Evolutionary conservation across 768 basidiomycete species (phyloP).

Genomic region (Fibroporia radiculosa): DNA sequence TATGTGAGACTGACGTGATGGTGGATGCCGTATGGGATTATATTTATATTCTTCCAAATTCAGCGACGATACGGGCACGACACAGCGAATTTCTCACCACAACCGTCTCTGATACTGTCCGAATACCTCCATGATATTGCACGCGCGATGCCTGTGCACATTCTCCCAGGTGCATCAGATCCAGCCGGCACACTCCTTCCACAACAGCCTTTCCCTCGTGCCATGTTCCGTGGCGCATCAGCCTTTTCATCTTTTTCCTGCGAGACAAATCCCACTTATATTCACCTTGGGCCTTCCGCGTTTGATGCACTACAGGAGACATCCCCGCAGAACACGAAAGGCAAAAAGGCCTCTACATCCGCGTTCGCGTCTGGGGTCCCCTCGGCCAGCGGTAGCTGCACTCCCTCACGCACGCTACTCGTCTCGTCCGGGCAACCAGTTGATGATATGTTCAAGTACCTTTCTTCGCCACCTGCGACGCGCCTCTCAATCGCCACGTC

Average conservation of each 20-base stretch:
- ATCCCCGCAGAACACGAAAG: neutral
- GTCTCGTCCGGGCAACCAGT: constrained; percentile 90
- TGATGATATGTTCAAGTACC: constrained; percentile 93
- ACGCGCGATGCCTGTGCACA: constrained; percentile 72
- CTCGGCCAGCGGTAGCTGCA: neutral
- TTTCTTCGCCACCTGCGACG: constrained; percentile 64
- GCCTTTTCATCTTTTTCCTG: constrained; percentile 59
- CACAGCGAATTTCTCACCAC: constrained; percentile 56
- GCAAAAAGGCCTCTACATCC: constrained; percentile 9
- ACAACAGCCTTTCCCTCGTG: constrained; percentile 87
- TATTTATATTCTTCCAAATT: constrained; percentile 1
- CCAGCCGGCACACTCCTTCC: constrained; percentile 87
- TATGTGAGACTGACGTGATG: neutral
- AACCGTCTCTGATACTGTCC: constrained; percentile 67
- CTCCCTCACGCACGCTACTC: constrained; percentile 50
- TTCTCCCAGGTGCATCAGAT: constrained; percentile 84
- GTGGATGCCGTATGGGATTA: neutral
- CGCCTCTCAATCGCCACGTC: constrained; percentile 66
- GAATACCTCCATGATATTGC: constrained; percentile 68
- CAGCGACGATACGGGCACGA: constrained; percentile 68
- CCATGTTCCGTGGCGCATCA: constrained; percentile 71
- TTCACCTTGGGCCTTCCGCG: constrained; percentile 49
- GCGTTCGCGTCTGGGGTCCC: constrained; percentile 4
- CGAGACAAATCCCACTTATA: constrained; percentile 87
- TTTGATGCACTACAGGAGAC: constrained; percentile 26